Base-by-base conservation (phyloP, 352 stramenopile species). In the Peronospora tabacina region DNA sequence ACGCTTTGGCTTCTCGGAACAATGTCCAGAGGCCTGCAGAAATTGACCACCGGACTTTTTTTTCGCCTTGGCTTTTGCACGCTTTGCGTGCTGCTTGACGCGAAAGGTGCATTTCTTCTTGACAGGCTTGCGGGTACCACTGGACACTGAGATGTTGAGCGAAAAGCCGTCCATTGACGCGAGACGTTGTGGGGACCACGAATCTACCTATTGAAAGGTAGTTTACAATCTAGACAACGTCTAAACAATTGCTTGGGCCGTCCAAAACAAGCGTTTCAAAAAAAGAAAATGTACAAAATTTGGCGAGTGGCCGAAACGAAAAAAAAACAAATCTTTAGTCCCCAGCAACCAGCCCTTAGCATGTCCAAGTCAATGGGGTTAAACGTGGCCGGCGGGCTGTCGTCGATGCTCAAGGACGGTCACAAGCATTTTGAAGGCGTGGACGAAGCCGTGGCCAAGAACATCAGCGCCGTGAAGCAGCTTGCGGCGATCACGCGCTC, bases 381-480 rank as follows among this genome's bases (percentile, higher is more conserved):
- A 59, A 98, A 98, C 74, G 72, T 95, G 52, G 96, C 95, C 64
- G 89, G 89, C 43, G 97, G 97, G 49, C 72, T 99, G 36, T 88
- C 82, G 52, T 97, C 95, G 42, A 93, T 99, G 75, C 81, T 99
- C 5, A 99, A 99, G 75, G 94, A 98, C 37, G 97, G 97, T 10
- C 94, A 98, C 72, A 97, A 96, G 63, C 88, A 96, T 66, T 95
- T 96, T 55, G 92, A 97, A 45, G 93, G 93, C 48, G 82, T 98
- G 43, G 86, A 98, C 58, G 90, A 96, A 63, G 95, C 95, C 28
- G 95, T 98, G 38, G 80, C 98, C 48, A 95, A 96, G 58, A 99
- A 99, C 76, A 98, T 99, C 56, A 90, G 98, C 51, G 97, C 97
- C 20, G 95, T 96, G 33, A 98, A 98, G 73, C 90, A 98, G 77